Evolutionary conservation across 441 rosid species (phyloP).

Genomic region (Croton laevigatus): DNA sequence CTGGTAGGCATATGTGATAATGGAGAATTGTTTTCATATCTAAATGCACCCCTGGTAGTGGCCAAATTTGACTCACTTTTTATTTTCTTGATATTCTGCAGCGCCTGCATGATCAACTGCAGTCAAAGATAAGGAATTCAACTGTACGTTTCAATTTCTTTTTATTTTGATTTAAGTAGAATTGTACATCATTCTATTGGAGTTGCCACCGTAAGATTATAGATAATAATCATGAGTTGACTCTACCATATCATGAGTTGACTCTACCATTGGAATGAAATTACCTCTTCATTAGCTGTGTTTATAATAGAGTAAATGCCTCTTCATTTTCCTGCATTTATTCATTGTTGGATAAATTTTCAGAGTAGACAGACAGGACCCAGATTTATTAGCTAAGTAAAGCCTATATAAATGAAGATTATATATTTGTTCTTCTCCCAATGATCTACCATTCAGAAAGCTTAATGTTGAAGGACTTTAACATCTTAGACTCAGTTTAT

Average conservation of each 20-base stretch:
- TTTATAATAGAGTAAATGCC: background rate
- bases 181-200: background rate
- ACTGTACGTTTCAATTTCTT: slow-evolving; percentile 53
- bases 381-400: background rate
- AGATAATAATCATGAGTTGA: background rate
- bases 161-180: slow-evolving; percentile 6
- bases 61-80: slow-evolving; percentile 18
- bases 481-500: background rate
- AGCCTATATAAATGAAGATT: background rate
- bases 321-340: background rate
- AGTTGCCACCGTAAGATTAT: background rate
- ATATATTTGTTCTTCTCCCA: background rate
- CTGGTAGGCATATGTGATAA: background rate
- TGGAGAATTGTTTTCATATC: background rate
- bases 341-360: slow-evolving; percentile 4
- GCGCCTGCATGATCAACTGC: slow-evolving; percentile 80
- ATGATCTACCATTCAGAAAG: background rate
- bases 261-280: background rate
- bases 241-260: background rate
- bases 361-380: background rate
- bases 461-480: background rate
- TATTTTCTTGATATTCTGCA: slow-evolving; percentile 35
- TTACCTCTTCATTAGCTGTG: background rate
- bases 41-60: background rate
- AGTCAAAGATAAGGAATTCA: slow-evolving; percentile 78